Evolutionary conservation across 2,329 filamentous ascomycete genomes (phyloP).

Genomic region (Bipolaris bicolor): DNA sequence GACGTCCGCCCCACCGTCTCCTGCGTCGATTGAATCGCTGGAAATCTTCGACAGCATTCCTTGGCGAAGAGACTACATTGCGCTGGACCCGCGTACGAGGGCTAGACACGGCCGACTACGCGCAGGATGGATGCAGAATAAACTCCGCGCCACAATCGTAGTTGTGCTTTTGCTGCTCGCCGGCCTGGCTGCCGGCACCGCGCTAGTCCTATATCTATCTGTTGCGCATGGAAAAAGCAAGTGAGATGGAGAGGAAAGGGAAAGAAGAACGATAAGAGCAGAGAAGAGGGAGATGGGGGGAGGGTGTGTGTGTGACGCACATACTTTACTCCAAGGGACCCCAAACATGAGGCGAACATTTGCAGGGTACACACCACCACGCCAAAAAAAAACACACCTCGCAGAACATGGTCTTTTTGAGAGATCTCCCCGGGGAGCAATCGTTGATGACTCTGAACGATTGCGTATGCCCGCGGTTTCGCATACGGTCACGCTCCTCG

Average conservation of each 20-base stretch:
- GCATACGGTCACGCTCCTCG: not conserved
- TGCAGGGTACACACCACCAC: not conserved
- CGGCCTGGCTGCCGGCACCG: slow-evolving; percentile 29
- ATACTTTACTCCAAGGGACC: not conserved
- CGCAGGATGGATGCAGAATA: slow-evolving; percentile 29
- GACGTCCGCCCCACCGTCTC: slow-evolving; percentile 43
- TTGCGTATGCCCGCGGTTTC: not conserved
- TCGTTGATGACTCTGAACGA: not conserved
- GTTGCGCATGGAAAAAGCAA: slow-evolving; percentile 24
- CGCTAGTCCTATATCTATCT: slow-evolving; percentile 27
- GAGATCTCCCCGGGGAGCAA: too few species aligned
- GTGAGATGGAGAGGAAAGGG: not conserved
- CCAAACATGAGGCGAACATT: not conserved
- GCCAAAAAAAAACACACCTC: not conserved
- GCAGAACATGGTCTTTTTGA: not conserved
- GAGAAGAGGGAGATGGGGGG: too few species aligned
- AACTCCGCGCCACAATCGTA: slow-evolving; percentile 19
- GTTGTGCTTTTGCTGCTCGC: slow-evolving; percentile 27
- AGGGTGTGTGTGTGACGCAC: too few species aligned
- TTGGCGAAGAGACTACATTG: slow-evolving; percentile 40
- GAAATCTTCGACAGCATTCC: slow-evolving; percentile 42
- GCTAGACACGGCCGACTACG: slow-evolving; percentile 10
- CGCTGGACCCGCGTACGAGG: slow-evolving; percentile 9
- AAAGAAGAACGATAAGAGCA: too few species aligned
- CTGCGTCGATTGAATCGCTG: slow-evolving; percentile 44